phyloP scores from a whole-genome alignment of 768 basidiomycete species.

The Agrocybe praecox region DNA sequence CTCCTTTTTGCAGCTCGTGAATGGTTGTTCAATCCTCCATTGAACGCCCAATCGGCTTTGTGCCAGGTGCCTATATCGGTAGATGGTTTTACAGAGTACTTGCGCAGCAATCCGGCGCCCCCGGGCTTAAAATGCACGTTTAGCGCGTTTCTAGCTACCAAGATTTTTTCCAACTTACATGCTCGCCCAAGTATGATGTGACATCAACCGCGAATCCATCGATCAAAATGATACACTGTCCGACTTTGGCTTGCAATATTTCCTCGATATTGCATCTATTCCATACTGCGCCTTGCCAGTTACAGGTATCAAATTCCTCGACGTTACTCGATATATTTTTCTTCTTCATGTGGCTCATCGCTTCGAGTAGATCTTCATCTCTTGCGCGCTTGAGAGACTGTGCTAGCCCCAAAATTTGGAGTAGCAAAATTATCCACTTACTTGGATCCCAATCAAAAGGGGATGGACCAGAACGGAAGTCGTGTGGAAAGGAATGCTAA shows the following conservation, averaged over 20 bases:
- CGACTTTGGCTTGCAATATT: slow-evolving; percentile 31
- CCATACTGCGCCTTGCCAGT: slow-evolving; percentile 47
- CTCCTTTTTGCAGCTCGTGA: slow-evolving; percentile 55
- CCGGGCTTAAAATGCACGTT: slow-evolving; percentile 51
- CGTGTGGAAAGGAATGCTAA: slow-evolving; percentile 78
- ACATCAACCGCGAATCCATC: slow-evolving; percentile 65
- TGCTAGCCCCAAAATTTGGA: slow-evolving; percentile 51
- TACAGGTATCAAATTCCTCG: slow-evolving; percentile 18
- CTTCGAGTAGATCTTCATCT: slow-evolving; percentile 49
- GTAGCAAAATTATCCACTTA: slow-evolving; percentile 70
- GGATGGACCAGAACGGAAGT: slow-evolving; percentile 72
- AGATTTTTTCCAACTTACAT: slow-evolving; percentile 47
- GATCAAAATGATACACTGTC: slow-evolving; percentile 54
- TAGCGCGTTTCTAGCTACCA: not conserved
- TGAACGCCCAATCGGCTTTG: slow-evolving; percentile 66
- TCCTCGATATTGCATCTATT: slow-evolving; percentile 32
- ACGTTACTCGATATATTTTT: slow-evolving; percentile 27
- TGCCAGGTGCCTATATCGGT: slow-evolving; percentile 13
- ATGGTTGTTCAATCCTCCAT: slow-evolving; percentile 75
- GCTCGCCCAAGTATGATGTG: slow-evolving; percentile 61
- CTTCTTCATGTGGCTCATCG: slow-evolving; percentile 47
- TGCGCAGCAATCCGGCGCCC: slow-evolving; percentile 52
- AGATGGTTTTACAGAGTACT: slow-evolving; percentile 40
- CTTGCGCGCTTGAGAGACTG: slow-evolving; percentile 51
- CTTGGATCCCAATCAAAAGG: slow-evolving; percentile 75